Percentiles rank a stretch among this genome's conserved stretches.
These are phyloP conservation scores for Aspergillus taichungensis DNA, from an alignment of 495 filamentous ascomycete species.

Conservation along the genomic window DNA sequence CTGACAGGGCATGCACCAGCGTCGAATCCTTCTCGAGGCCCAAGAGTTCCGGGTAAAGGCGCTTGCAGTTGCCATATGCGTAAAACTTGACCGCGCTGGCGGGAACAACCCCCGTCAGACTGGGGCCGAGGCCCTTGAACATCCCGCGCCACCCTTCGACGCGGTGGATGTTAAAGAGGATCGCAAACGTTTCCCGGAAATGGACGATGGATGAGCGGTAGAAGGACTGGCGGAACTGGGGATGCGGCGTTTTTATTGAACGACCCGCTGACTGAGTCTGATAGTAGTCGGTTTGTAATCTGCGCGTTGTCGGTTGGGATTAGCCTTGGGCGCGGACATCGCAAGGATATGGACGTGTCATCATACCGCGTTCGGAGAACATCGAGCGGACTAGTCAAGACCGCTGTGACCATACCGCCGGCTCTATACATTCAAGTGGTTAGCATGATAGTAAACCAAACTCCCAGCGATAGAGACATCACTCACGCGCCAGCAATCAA, in stretches of 20 bases:
- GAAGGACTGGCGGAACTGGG: constrained; percentile 34
- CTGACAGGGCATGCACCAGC: constrained; percentile 53
- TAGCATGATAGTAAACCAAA: neutral
- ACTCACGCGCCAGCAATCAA: constrained; percentile 80
- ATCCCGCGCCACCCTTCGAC: constrained; percentile 74
- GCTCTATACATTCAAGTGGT: constrained; percentile 39
- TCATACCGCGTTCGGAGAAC: constrained; percentile 67
- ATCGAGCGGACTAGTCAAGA: constrained; percentile 77
- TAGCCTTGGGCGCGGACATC: neutral
- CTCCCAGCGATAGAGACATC: constrained; percentile 4
- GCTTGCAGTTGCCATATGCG: constrained; percentile 81
- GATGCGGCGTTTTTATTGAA: constrained; percentile 28
- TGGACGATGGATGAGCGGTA: constrained; percentile 43
- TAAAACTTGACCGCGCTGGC: constrained; percentile 85
- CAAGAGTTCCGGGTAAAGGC: constrained; percentile 56
- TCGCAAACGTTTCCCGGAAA: constrained; percentile 69
- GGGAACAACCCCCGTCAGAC: constrained; percentile 78
- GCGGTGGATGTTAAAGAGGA: constrained; percentile 65
- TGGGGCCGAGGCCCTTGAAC: constrained; percentile 84
- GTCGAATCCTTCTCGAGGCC: constrained; percentile 56
- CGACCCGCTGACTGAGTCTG: constrained; percentile 34
- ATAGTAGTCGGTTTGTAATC: constrained; percentile 81
- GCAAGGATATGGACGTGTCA: neutral
- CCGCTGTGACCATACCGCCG: constrained; percentile 77
- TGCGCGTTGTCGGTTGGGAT: neutral